Evolutionary conservation across 2,329 filamentous ascomycete species (phyloP).

Genomic region (Blastomyces parvus): DNA sequence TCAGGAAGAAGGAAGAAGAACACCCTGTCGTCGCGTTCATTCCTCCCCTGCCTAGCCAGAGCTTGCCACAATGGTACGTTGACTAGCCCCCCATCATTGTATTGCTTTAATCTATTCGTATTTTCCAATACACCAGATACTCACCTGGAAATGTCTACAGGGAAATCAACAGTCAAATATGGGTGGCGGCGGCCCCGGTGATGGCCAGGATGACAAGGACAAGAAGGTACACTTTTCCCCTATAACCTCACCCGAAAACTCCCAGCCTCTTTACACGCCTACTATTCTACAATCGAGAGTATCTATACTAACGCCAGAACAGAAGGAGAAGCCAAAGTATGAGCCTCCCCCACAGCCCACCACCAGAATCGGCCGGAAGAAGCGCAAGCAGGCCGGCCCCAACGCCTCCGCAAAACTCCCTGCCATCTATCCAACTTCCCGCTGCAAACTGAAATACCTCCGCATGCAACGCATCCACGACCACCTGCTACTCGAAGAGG

Average conservation of each 20-base stretch:
- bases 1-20: not conserved
- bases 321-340: constrained; percentile 99
- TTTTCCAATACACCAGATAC: constrained; percentile 15
- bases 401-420: constrained; percentile 94
- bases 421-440: constrained; percentile 83
- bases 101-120: constrained; percentile 7
- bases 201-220: constrained; percentile 76
- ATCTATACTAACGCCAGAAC: constrained; percentile 12
- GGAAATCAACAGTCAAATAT: constrained; percentile 66
- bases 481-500: constrained; percentile 90
- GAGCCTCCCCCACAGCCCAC: constrained; percentile 95
- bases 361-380: constrained; percentile 94
- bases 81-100: not conserved
- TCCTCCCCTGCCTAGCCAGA: constrained; percentile 5
- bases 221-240: constrained; percentile 62
- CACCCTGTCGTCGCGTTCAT: not conserved
- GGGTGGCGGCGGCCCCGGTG: constrained; percentile 60
- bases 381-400: constrained; percentile 88
- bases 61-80: constrained; percentile 30
- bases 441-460: constrained; percentile 93
- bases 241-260: not conserved
- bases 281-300: constrained; percentile 5
- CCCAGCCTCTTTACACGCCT: not conserved
- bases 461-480: constrained; percentile 99
- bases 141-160: constrained; percentile 24